Evolutionary conservation across 208 protist genomes (phyloP).

Genomic region (Acanthamoeba culbertsoni): DNA sequence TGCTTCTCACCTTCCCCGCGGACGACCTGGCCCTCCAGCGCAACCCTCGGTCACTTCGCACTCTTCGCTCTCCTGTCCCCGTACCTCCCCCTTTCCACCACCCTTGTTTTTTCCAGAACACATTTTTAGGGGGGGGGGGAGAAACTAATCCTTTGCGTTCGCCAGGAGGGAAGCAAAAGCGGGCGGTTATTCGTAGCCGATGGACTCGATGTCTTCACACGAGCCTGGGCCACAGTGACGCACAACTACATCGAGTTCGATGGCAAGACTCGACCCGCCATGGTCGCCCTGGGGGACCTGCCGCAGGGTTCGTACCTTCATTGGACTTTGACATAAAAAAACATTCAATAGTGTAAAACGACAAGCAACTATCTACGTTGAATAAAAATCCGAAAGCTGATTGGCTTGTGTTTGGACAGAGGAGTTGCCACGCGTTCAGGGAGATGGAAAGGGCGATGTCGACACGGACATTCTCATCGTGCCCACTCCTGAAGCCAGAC

Average conservation of each 20-base stretch:
- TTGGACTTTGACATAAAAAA: too few species aligned
- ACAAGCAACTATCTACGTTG: too few species aligned
- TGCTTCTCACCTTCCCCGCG: neutral
- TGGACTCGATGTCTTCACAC: neutral
- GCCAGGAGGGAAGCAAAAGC: neutral
- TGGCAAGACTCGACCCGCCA: neutral
- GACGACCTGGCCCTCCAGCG: slow-evolving; percentile 12
- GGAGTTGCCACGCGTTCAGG: neutral
- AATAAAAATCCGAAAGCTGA: too few species aligned
- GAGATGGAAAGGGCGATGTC: neutral
- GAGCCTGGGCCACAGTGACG: neutral
- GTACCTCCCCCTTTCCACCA: neutral
- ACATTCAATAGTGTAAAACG: too few species aligned
- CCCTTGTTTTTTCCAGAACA: neutral
- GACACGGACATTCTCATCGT: neutral
- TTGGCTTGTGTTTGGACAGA: neutral
- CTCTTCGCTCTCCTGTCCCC: neutral
- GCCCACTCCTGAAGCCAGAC: neutral
- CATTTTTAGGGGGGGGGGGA: neutral
- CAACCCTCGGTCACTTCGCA: neutral
- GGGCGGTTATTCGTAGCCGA: neutral
- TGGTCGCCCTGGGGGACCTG: neutral
- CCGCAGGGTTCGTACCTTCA: neutral
- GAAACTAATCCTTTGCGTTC: neutral
- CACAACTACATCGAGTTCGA: slow-evolving; percentile 20